Evolutionary conservation across 257 asterid species (phyloP).

Genomic region (Echium plantagineum): DNA sequence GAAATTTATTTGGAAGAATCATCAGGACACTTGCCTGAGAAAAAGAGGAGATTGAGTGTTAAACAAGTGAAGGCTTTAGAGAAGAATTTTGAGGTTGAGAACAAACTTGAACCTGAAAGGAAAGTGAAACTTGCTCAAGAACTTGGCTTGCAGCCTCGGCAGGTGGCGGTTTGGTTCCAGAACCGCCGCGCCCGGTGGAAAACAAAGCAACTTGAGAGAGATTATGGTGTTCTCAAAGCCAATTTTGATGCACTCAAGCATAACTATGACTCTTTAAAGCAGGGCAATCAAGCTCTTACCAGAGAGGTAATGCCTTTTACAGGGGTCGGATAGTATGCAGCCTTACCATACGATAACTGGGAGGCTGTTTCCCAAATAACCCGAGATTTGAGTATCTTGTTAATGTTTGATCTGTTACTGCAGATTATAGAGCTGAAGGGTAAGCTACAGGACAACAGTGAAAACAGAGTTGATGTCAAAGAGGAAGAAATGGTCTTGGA

Average conservation of each 20-base stretch:
- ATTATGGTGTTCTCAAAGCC: conserved; percentile 11
- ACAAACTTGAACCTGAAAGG: conserved; percentile 16
- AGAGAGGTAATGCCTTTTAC: conserved; percentile 31
- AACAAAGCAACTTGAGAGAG: conserved; percentile 11
- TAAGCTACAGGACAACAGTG: conserved; percentile 28
- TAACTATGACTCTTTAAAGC: conserved; percentile 20
- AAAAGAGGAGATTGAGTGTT: not conserved
- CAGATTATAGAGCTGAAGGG: conserved; percentile 58
- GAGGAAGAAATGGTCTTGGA: conserved; percentile 44
- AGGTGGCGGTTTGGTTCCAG: conserved; percentile 18
- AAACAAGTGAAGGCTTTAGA: conserved; percentile 9
- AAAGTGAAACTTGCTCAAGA: conserved; percentile 10
- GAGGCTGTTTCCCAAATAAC: too few species aligned
- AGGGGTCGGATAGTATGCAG: too few species aligned
- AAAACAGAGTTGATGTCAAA: conserved; percentile 29
- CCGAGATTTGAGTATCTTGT: not conserved
- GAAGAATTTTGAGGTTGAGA: conserved; percentile 16
- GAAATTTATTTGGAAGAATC: not conserved
- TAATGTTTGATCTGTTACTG: not conserved
- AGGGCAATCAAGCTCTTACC: conserved; percentile 53
- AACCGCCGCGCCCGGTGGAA: conserved; percentile 15
- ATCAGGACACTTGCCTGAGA: too few species aligned
- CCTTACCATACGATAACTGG: too few species aligned
- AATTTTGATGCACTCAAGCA: conserved; percentile 3
- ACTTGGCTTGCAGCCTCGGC: conserved; percentile 15